A percentile compares a stretch with the other conserved stretches of the same genome.
Conservation (phyloP, 345 rosid species). For the Bruguiera sexangula region DNA sequence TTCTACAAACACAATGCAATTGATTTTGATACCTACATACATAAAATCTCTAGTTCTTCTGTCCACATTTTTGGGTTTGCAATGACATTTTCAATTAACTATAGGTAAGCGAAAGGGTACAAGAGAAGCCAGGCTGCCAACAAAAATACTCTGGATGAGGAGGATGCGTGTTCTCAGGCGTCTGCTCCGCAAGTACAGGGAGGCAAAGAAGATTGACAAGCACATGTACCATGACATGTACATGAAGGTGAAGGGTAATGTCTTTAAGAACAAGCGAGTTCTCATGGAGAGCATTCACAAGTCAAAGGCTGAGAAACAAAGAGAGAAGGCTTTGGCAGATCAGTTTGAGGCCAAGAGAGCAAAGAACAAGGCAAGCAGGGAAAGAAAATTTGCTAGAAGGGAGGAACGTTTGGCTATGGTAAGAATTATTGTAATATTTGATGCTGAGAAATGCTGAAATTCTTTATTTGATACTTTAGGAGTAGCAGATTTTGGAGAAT, state of each 20-base stretch:
- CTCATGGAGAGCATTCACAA: conserved; percentile 97
- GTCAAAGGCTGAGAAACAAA: conserved; percentile 92
- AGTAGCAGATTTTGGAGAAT: no score
- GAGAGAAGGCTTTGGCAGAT: conserved; percentile 89
- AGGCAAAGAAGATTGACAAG: conserved; percentile 89
- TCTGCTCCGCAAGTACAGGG: conserved; percentile 78
- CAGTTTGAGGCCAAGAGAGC: conserved; percentile 96
- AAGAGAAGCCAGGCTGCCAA: conserved; percentile 93
- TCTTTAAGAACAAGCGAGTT: conserved; percentile 91
- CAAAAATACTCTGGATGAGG: conserved; percentile 93
- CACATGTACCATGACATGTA: conserved; percentile 99
- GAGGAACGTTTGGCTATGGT: conserved; percentile 94
- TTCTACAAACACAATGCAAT: no score
- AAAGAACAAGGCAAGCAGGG: conserved; percentile 96
- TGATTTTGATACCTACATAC: no score
- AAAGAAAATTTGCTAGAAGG: conserved; percentile 79
- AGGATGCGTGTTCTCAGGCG: conserved; percentile 96
- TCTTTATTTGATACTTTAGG: no score
- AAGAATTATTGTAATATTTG: background rate
- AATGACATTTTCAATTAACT: background rate
- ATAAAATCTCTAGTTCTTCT: background rate
- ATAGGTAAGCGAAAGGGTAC: conserved; percentile 96
- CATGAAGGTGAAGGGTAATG: conserved; percentile 98
- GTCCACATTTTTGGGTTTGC: background rate
- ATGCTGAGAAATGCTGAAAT: no score